Base-by-base conservation (phyloP, 345 rosid genomes). In the Citrus mangshanensis region DNA sequence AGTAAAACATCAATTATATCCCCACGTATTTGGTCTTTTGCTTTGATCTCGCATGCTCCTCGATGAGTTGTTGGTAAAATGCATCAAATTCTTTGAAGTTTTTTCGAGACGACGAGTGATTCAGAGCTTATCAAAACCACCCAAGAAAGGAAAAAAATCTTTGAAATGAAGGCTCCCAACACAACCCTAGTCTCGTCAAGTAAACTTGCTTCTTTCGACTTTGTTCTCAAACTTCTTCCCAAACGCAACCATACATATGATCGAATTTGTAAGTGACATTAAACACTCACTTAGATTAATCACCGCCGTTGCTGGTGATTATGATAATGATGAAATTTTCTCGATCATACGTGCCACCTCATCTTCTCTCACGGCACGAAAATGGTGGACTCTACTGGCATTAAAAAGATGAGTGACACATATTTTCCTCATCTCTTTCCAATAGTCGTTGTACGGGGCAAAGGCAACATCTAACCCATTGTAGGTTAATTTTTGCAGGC, bases 1-100 rank as follows among this genome's bases (percentile, higher is more conserved):
- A 89, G 81, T 70, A 89, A 81, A 32, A 87, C 80, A 66, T 85
- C 87, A 28, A 86, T 66, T 22, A 90, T 81, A 76, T 88, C 89
- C 37, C 85, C 89, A 4, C 49, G 73, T 46, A 46, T 10, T 46
- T 46, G 51, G 16, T 61, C 61, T 76, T 32, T 37, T 38, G 16
- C n/a, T n/a, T n/a, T n/a, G 73, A 80, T 77, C 76, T 58, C n/a
- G 78, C 82, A 63, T 91, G 92, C 0, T 88, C 65, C 10, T 81
- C 82, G 62, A 91, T 81, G 49, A 84, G 80, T 40, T 80, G 71
- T 62, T 86, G 84, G 40, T 84, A 88, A 78, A 91, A 84, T 0
- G 16, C 64, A 68, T 91, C 93, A 13, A 85, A 46, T 12, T 10
- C 51, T 46, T 12, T 46, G 51, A 46, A 40, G 16, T 46, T 46